These are phyloP conservation scores for Mrakia blollopis DNA, from an alignment of 768 basidiomycete genomes.

Conservation along the genomic window DNA sequence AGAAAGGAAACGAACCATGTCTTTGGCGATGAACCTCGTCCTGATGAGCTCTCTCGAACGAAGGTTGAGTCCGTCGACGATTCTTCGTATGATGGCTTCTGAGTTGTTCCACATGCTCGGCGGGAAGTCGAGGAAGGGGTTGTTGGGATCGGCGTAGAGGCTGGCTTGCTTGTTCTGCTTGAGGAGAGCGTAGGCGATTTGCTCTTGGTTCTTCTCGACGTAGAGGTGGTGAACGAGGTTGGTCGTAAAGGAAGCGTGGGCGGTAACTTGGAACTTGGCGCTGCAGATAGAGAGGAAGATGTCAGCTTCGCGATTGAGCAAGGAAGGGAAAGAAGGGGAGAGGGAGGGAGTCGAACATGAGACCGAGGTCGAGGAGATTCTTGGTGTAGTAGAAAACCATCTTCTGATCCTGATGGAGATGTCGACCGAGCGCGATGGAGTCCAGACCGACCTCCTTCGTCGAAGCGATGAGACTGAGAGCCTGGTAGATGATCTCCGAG, in stretches of 20 bases:
- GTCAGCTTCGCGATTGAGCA: not conserved
- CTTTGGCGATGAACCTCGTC: not conserved
- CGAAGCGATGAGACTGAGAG: slow-evolving; percentile 15
- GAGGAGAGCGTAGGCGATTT: slow-evolving; percentile 2
- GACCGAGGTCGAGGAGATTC: slow-evolving; percentile 4
- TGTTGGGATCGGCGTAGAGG: not conserved
- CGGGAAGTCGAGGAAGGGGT: slow-evolving; percentile 6
- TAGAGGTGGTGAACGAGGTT: slow-evolving; percentile 25
- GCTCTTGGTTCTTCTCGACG: not conserved
- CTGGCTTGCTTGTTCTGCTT: not conserved
- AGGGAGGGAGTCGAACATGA: slow-evolving; percentile 1
- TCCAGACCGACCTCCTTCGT: slow-evolving; percentile 6
- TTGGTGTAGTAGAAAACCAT: slow-evolving; percentile 24
- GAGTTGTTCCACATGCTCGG: not conserved
- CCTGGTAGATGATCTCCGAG: slow-evolving; percentile 19
- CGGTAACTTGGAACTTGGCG: slow-evolving; percentile 12
- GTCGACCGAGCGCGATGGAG: slow-evolving; percentile 14
- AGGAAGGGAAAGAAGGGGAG: not conserved
- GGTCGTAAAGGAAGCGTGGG: slow-evolving; percentile 10
- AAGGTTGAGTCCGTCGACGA: slow-evolving; percentile 12
- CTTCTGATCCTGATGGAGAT: slow-evolving; percentile 20
- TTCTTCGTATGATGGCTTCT: not conserved
- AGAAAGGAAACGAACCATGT: not conserved
- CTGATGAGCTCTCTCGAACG: not conserved
- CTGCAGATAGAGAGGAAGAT: not conserved